Conservation (phyloP, 1,139 yeast genomes). For the Kodamaea sp. region DNA sequence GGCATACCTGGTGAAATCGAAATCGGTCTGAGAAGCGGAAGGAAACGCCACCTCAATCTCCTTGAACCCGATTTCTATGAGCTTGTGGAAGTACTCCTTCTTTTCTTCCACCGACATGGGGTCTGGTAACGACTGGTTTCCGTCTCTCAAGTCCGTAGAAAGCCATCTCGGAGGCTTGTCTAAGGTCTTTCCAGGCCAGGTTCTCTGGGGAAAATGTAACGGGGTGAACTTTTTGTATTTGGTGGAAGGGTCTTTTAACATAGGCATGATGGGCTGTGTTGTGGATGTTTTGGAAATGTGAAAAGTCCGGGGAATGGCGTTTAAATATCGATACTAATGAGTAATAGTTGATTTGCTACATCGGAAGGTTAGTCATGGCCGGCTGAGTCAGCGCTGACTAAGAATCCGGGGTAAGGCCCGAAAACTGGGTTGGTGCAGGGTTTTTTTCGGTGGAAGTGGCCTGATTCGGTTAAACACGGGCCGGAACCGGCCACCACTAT, state of each 20-base stretch:
- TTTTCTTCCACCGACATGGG: constrained; percentile 93
- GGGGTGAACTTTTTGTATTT: constrained; percentile 76
- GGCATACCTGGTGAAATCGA: constrained; percentile 92
- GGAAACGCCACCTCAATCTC: constrained; percentile 98
- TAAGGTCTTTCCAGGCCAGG: constrained; percentile 82
- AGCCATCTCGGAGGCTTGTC: constrained; percentile 93
- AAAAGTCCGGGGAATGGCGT: too few relatives aligned
- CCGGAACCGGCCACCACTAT: background rate
- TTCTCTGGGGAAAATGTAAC: constrained; percentile 69
- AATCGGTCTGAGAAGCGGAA: constrained; percentile 92
- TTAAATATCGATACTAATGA: too few relatives aligned
- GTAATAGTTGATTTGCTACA: too few relatives aligned
- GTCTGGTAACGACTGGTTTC: constrained; percentile 95
- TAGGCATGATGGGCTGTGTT: too few relatives aligned
- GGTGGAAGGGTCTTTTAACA: constrained; percentile 68
- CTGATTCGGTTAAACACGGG: background rate
- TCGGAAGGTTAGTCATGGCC: constrained; percentile 9
- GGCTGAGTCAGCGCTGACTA: background rate
- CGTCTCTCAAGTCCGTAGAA: constrained; percentile 93
- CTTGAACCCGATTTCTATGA: constrained; percentile 89
- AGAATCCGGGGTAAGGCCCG: background rate
- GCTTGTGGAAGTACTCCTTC: constrained; percentile 80
- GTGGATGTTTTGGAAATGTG: too few relatives aligned
- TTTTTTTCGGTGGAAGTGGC: too few relatives aligned
- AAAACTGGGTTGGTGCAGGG: too few relatives aligned